These are phyloP conservation scores for Erigeron canadensis DNA, from an alignment of 129 eudicot species.

Conservation along the genomic window DNA sequence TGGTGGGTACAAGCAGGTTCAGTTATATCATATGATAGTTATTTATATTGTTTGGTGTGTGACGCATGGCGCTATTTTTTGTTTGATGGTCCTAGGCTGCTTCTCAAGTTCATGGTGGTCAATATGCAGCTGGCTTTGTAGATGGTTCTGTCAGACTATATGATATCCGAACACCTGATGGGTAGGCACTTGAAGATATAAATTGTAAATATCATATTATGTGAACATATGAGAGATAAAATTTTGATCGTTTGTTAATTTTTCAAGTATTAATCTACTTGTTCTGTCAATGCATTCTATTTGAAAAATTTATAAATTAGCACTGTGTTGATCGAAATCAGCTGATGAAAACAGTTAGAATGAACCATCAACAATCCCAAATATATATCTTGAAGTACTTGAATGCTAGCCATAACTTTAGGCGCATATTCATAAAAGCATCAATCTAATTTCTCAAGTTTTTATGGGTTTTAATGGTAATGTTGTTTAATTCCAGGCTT, in stretches of 20 bases:
- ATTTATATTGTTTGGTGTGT: not conserved
- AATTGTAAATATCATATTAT: not conserved
- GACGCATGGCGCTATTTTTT: slow-evolving; percentile 1
- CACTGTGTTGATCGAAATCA: not conserved
- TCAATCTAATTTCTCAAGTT: no score
- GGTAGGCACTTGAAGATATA: slow-evolving; percentile 41
- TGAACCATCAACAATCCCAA: not conserved
- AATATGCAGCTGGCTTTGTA: slow-evolving; percentile 85
- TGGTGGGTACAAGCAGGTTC: not conserved
- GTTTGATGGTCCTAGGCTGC: slow-evolving; percentile 53
- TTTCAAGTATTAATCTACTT: not conserved
- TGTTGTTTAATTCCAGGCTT: slow-evolving; percentile 53
- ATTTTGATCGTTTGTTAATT: not conserved
- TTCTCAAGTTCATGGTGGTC: slow-evolving; percentile 90
- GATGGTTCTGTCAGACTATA: slow-evolving; percentile 89
- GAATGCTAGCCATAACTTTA: not conserved
- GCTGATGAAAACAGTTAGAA: not conserved
- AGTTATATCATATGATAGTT: not conserved
- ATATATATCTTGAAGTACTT: not conserved
- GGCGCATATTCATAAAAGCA: slow-evolving; percentile 15
- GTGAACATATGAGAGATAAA: not conserved
- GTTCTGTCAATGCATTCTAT: not conserved
- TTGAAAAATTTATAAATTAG: not conserved
- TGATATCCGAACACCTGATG: slow-evolving; percentile 87
- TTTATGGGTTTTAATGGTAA: not conserved